Evolutionary conservation across 192 early-diverging fungal genomes (phyloP), one percentile per base, ranked within the genome.

Genomic region (Coemansia nantahalensis): DNA sequence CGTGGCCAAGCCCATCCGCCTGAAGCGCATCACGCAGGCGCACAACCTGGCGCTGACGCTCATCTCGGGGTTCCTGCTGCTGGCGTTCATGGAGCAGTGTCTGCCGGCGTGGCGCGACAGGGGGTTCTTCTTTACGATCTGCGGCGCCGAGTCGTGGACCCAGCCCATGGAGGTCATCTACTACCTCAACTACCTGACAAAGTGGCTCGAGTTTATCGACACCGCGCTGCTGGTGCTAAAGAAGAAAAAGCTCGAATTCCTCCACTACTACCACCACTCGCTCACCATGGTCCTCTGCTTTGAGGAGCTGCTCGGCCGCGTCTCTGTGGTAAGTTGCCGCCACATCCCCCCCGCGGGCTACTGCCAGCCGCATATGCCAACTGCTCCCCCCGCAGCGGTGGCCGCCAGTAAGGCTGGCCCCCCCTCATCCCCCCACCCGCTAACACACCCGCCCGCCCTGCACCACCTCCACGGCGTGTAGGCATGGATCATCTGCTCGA

Each of bases 231-330:
- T 92, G 26, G 87, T 91, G 2, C 75, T 88, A 33, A 89, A 84
- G 70, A 89, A 88, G 80, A 92, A 90, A 82, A 83, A 84, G 45
- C 85, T 90, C 40, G 91, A 88, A 68, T 96, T 96, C 78, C 74
- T 96, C 39, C 94, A 96, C 58, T 90, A 89, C 56, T 96, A 89
- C 82, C 94, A 96, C 68, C 94, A 96, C 71, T 86, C 89, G 45
- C 81, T 91, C 73, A 94, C 92, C 19, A 87, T 90, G 83, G 79
- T 89, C 36, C 87, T 94, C 19, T 92, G 90, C 79, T 93, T 80
- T 51, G 80, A 83, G 47, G 88, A 94, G 70, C 81, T 94, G 23
- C 72, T 79, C 28, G 90, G 92, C 5, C 73, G 77, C 22, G 85
- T 88, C 18, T 81, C 89, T 26, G 86, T 92, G 60, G 86, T 88